These are phyloP conservation scores for Dillenia turbinata DNA, from an alignment of 164 flowering plant genomes.

Conservation along the genomic window DNA sequence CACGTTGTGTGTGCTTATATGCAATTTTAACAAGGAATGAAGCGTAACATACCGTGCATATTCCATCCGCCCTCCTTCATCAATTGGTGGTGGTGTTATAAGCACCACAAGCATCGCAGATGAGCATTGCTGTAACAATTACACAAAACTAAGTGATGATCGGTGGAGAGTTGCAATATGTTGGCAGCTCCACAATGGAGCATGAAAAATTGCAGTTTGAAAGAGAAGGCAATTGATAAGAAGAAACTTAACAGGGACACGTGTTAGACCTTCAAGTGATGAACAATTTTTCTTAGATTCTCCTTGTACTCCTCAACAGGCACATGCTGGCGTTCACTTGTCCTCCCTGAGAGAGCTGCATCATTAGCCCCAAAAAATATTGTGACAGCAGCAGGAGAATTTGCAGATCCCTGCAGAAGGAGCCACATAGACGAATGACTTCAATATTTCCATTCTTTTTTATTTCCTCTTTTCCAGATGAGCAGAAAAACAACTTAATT, in stretches of 20 bases:
- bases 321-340: constrained; percentile 66
- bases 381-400: constrained; percentile 62
- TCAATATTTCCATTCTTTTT: no score
- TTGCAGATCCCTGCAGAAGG: constrained; percentile 31
- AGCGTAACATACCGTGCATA: constrained; percentile 43
- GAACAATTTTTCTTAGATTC: constrained; percentile 63
- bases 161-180: no score
- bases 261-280: constrained; percentile 64
- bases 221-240: no score
- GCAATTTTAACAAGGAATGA: no score
- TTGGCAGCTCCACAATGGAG: no score
- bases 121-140: constrained; percentile 48
- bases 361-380: constrained; percentile 97
- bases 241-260: no score
- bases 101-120: constrained; percentile 53
- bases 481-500: no score
- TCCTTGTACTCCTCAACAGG: constrained; percentile 81
- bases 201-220: no score
- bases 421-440: no score
- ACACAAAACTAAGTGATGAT: not conserved
- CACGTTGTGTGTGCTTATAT: no score
- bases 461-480: no score
- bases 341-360: constrained; percentile 74
- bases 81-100: constrained; percentile 82
- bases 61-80: constrained; percentile 57